Percentiles rank a stretch among this genome's conserved stretches.
phyloP scores from a whole-genome alignment of 1,284 basidiomycete species.

The Rugosomyces carneus region DNA sequence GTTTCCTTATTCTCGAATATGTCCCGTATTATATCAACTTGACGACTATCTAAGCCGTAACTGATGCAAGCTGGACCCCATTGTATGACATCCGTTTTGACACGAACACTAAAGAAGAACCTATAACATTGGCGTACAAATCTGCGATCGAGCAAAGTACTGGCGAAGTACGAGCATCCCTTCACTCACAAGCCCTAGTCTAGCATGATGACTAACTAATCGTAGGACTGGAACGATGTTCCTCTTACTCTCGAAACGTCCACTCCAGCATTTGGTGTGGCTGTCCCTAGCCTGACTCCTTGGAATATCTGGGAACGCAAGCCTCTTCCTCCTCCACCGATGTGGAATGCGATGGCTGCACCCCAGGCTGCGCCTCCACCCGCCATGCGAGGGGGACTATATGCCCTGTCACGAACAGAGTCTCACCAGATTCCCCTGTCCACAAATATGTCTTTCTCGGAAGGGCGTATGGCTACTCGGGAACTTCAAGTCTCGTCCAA shows the following conservation, averaged over 20 bases:
- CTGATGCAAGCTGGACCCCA: constrained; percentile 29
- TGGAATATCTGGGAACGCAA: constrained; percentile 22
- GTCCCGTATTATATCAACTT: background rate
- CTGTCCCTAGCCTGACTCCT: constrained; percentile 15
- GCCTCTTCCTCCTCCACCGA: background rate
- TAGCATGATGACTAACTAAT: background rate
- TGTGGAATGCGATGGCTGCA: background rate
- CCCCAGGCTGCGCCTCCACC: background rate
- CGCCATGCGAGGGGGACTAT: constrained; percentile 1
- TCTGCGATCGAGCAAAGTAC: constrained; percentile 30
- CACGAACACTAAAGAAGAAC: constrained; percentile 25
- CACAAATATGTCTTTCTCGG: constrained; percentile 2
- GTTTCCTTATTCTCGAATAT: background rate
- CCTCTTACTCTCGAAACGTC: constrained; percentile 27
- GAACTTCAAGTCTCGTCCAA: constrained; percentile 10
- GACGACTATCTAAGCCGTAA: constrained; percentile 23
- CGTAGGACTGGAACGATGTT: constrained; percentile 23
- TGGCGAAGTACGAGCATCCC: constrained; percentile 25
- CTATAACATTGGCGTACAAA: constrained; percentile 32
- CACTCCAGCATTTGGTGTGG: constrained; percentile 25
- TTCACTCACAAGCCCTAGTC: background rate
- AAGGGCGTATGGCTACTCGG: constrained; percentile 18
- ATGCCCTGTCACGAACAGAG: no score
- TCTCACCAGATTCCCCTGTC: no score
- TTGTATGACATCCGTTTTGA: constrained; percentile 35